phyloP scores from a whole-genome alignment of 2,329 filamentous ascomycete genomes.

The Bipolaris gigantea region DNA sequence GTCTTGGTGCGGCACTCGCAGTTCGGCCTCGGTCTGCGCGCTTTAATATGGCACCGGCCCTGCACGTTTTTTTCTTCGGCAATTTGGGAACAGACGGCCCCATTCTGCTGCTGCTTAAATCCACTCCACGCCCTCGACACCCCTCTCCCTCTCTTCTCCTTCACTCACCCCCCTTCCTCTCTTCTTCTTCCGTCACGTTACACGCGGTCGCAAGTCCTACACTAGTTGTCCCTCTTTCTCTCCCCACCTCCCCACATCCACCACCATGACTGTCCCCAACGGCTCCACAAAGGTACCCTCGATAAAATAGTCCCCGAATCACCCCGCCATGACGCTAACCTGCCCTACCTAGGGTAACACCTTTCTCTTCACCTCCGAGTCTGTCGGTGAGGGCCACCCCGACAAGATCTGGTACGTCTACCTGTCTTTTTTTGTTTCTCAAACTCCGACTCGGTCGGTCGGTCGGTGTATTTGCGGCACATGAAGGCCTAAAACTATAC shows the following conservation, averaged over 20 bases:
- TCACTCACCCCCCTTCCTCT: constrained; percentile 8
- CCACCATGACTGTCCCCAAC: constrained; percentile 35
- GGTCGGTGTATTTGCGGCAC: background rate
- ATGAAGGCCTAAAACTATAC: background rate
- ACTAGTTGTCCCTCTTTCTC: constrained; percentile 29
- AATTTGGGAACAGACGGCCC: constrained; percentile 19
- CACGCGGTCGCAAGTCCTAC: constrained; percentile 46
- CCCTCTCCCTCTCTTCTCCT: constrained; percentile 12
- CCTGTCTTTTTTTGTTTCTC: background rate
- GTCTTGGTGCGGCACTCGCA: constrained; percentile 7
- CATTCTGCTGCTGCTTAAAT: constrained; percentile 30
- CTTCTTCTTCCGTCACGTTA: constrained; percentile 17
- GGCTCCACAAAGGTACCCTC: constrained; percentile 32
- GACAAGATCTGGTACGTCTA: constrained; percentile 80
- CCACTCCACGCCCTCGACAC: constrained; percentile 35
- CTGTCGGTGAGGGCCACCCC: constrained; percentile 66
- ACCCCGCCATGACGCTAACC: constrained; percentile 19
- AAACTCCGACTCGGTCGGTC: background rate
- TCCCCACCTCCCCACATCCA: constrained; percentile 18
- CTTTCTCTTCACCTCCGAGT: constrained; percentile 56
- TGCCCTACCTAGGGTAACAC: constrained; percentile 34
- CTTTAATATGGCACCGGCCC: constrained; percentile 11
- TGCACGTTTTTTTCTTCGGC: constrained; percentile 38
- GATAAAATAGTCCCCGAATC: background rate
- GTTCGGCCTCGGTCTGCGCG: constrained; percentile 2